Base-by-base conservation (phyloP, 2,329 filamentous ascomycete genomes). In the Colletotrichum sojae region DNA sequence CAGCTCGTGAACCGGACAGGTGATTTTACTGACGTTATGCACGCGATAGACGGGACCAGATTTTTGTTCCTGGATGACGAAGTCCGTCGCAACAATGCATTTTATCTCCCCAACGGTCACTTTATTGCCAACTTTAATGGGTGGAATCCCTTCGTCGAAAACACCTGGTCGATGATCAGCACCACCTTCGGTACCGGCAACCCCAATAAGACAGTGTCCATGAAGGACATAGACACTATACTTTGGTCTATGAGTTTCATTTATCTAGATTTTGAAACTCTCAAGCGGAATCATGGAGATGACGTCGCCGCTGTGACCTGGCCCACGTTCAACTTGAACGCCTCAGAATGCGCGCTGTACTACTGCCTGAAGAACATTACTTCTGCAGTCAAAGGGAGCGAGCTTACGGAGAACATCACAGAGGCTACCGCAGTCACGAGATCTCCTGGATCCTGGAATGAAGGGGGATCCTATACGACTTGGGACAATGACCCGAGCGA, bases 211-310 rank as follows among this genome's bases (percentile, higher is more conserved):
- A 66, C 63, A 2, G 43, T 61, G 15, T 27, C 51, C 3, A 66
- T 66, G 63, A 66, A 55, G 12, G 49, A 54, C 15, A 43, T 66
- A 4, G 40, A 66, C 10, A 66, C 56, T 2, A 40, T 66, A 3
- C 15, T 66, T 3, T 66, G 63, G 63, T 61, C 63, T 2, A 55
- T 62, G 63, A 67, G 57, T 9, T n/a, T 56, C 16, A 61, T 67
- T 1, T 53, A 66, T 16, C 27, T 39, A 6, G 55, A 66, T 9
- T 13, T 54, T 4, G 43, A 55, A 9, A 48, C 55, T 3, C 51
- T 59, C 8, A 60, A 55, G 22, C 22, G 4, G 5, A 46, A 46
- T 3, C 40, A 36, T 10, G 16, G 5, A n/a, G 18, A 15, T 4
- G 20, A 39, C 22, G n/a, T 6, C 51, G 16, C 13, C 18, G 51